phyloP scores from a whole-genome alignment of 2,329 filamentous ascomycete genomes.

The Neophaeococcomyces mojaviensis region DNA sequence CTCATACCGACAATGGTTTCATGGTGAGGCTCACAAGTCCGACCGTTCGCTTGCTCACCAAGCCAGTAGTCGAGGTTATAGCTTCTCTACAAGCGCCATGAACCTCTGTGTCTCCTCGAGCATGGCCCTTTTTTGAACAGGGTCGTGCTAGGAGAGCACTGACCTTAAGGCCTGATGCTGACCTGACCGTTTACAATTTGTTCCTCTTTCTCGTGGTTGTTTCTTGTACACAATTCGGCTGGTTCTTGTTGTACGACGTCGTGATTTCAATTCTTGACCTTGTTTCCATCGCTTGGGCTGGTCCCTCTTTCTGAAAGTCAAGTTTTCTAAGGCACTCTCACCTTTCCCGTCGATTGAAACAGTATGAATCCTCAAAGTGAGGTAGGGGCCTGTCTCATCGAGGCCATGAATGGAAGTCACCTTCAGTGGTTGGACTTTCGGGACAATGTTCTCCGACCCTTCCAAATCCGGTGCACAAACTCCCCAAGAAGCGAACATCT shows the following conservation, averaged over 20 bases:
- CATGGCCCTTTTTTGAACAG: neutral
- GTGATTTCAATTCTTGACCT: neutral
- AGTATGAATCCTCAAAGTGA: neutral
- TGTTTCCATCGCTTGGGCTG: neutral
- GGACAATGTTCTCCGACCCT: slow-evolving; percentile 15
- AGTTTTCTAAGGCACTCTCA: neutral
- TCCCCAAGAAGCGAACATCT: slow-evolving; percentile 11
- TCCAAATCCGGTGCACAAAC: slow-evolving; percentile 14
- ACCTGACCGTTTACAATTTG: neutral
- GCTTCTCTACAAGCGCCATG: neutral
- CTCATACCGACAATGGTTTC: too few relatives aligned
- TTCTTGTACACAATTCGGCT: neutral
- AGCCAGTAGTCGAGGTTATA: too few relatives aligned
- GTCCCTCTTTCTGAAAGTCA: neutral
- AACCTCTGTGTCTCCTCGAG: neutral
- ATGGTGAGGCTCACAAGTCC: too few relatives aligned
- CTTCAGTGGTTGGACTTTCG: slow-evolving; percentile 20
- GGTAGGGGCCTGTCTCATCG: neutral
- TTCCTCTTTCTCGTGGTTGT: neutral
- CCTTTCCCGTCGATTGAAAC: neutral
- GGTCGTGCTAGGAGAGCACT: too few relatives aligned
- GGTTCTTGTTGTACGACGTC: neutral
- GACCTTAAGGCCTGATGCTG: neutral
- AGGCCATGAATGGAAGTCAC: slow-evolving; percentile 19
- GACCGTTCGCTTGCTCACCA: too few relatives aligned